Base-by-base conservation (phyloP, 257 asterid genomes). In the Echites panduratus region DNA sequence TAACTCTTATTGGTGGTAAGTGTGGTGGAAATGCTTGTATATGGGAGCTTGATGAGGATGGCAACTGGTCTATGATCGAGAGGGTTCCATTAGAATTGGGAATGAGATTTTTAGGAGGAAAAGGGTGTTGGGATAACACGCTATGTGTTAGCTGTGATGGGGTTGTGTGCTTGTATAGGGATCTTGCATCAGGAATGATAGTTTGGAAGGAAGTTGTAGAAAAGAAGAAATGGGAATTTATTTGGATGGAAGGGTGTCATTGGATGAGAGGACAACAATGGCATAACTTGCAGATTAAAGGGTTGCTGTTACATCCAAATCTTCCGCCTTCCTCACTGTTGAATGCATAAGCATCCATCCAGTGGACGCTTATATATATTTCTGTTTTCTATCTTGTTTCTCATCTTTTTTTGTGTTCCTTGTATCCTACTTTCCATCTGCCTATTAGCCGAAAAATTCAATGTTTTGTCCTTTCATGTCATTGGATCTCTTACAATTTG, bases 1-100 rank as follows among this genome's bases (percentile, higher is more conserved):
- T 90, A 87, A 79, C 85, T 70, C 80, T 89, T 43, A 86, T 89
- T 17, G 98, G 97, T 16, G 97, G 97, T 40, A 76, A 58, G 19
- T 65, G 86, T 29, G 81, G 85, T 14, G 84, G 83, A 2, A 88
- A 79, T 38, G 88, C 74, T 9, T 76, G 85, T 11, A 71, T 85
- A 17, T 93, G 98, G 98, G 96, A 90, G 84, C 90, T 89, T 7
- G 78, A 80, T 2, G 85, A 74, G 17, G 82, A 24, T 19, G 82
- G 72, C 43, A 35, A 3, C 9, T 93, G 98, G 98, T 26, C 66
- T 71, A 38, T 86, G 80, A 85, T 89, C 50, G 97, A 80, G 62
- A 81, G 68, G 22, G 86, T 89, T 73, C 92, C 95, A 20, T 3
- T 58, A 38, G 95, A 90, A 27, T 49, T 90, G 80, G 88, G 85